phyloP scores from a whole-genome alignment of 2,329 filamentous ascomycete species.

The Dothistroma pini region DNA sequence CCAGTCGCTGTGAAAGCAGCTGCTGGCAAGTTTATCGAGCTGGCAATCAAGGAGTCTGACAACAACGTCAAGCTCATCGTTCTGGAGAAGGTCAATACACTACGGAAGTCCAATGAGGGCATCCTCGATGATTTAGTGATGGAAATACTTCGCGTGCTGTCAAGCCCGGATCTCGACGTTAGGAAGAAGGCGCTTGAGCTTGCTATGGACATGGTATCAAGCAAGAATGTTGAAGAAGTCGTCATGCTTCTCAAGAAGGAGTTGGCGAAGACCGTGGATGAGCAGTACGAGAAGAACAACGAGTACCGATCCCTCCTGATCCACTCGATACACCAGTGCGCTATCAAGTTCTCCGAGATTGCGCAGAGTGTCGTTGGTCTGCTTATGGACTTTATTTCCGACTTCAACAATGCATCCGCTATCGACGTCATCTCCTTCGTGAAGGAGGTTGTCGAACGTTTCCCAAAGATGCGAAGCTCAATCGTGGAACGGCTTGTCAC shows the following conservation, averaged over 20 bases:
- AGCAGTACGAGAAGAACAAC: conserved; percentile 97
- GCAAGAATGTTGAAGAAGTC: conserved; percentile 98
- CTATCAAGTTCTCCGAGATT: conserved; percentile 98
- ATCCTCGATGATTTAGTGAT: conserved; percentile 91
- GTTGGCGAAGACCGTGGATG: conserved; percentile 92
- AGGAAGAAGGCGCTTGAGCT: conserved; percentile 85
- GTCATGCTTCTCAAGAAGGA: conserved; percentile 96
- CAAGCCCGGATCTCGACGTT: conserved; percentile 93
- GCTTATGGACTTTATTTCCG: conserved; percentile 98
- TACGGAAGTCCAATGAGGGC: conserved; percentile 83
- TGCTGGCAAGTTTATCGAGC: conserved; percentile 91
- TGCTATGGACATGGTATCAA: conserved; percentile 95
- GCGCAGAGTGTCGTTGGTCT: conserved; percentile 94
- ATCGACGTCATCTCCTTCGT: conserved; percentile 98
- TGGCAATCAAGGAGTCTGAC: conserved; percentile 95
- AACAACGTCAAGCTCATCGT: conserved; percentile 99
- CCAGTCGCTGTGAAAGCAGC: conserved; percentile 97
- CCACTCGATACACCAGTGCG: conserved; percentile 95
- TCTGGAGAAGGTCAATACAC: conserved; percentile 83
- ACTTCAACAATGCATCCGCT: conserved; percentile 95
- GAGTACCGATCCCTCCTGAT: conserved; percentile 95
- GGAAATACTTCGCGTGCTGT: conserved; percentile 93
- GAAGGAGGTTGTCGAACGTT: conserved; percentile 98
- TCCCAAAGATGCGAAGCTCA: conserved; percentile 79
- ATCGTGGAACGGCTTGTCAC: conserved; percentile 87